phyloP scores from a whole-genome alignment of 306 rosid species.

The Ziziphus jujuba region DNA sequence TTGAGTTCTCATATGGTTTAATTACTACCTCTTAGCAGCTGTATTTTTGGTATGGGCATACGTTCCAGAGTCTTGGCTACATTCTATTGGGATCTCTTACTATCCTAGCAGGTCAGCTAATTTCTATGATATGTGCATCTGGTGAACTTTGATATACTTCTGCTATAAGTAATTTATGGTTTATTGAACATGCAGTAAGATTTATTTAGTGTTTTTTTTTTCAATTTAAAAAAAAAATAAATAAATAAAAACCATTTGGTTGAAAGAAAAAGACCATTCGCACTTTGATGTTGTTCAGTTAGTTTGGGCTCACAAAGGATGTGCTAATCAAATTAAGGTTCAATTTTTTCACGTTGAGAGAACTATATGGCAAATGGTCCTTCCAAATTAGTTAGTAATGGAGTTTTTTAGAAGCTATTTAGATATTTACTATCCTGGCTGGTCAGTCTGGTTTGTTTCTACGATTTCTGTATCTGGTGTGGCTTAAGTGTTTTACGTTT shows the following conservation, averaged over 20 bases:
- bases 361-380: not conserved
- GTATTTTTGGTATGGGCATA: conserved; percentile 92
- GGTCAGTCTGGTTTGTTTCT: too few species aligned
- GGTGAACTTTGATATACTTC: conserved; percentile 6
- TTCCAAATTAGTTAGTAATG: not conserved
- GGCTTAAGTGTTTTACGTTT: too few species aligned
- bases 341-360: not conserved
- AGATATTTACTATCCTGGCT: too few species aligned
- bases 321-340: not conserved
- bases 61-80: conserved; percentile 87
- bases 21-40: conserved; percentile 44
- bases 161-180: not conserved
- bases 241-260: conserved; percentile 9
- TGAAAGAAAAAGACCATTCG: not conserved
- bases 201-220: not conserved
- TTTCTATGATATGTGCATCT: conserved; percentile 12
- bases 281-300: not conserved
- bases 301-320: not conserved
- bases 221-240: too few species aligned
- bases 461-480: too few species aligned
- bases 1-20: conserved; percentile 4
- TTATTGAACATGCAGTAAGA: not conserved
- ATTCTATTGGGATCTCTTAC: conserved; percentile 75
- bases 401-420: not conserved
- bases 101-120: conserved; percentile 78